A percentile compares a stretch with the other conserved stretches of the same genome.
These are phyloP conservation scores for Musa beccarii DNA, from an alignment of 176 grass and related monocot genomes.

Conservation along the genomic window DNA sequence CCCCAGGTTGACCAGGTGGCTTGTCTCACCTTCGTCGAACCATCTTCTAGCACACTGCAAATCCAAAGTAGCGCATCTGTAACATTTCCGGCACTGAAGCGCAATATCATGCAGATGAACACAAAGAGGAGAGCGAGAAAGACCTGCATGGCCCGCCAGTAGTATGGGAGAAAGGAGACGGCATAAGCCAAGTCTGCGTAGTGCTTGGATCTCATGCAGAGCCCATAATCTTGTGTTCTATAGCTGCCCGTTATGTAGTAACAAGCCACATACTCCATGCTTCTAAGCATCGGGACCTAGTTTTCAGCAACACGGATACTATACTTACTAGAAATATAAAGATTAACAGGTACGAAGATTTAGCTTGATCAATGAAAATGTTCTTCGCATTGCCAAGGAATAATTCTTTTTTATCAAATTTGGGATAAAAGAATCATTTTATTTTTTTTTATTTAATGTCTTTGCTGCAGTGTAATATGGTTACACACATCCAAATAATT, in stretches of 20 bases:
- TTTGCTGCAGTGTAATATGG: not conserved
- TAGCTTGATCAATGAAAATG: too few relatives aligned
- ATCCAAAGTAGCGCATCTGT: not conserved
- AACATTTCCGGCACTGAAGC: not conserved
- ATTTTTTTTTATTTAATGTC: too few relatives aligned
- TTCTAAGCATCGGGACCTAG: slow-evolving; percentile 91
- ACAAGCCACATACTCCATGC: slow-evolving; percentile 78
- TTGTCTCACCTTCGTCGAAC: slow-evolving; percentile 94
- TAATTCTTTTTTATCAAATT: too few relatives aligned
- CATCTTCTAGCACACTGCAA: slow-evolving; percentile 90
- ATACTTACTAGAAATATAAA: not conserved
- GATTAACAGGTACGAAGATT: too few relatives aligned
- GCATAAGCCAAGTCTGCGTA: slow-evolving; percentile 90
- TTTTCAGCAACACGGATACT: slow-evolving; percentile 1
- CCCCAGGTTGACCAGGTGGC: slow-evolving; percentile 79
- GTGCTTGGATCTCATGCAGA: slow-evolving; percentile 87
- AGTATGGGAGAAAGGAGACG: slow-evolving; percentile 94
- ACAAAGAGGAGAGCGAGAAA: not conserved
- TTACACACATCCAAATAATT: not conserved
- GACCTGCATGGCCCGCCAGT: slow-evolving; percentile 99
- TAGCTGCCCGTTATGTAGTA: slow-evolving; percentile 97
- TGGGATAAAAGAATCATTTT: too few relatives aligned
- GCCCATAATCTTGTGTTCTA: slow-evolving; percentile 88
- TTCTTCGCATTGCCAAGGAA: too few relatives aligned
- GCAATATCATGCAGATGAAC: not conserved